A percentile compares a stretch with the other conserved stretches of the same genome.
Evolutionary conservation across 306 rosid genomes (phyloP).

Genomic region (Potentilla sterilis): DNA sequence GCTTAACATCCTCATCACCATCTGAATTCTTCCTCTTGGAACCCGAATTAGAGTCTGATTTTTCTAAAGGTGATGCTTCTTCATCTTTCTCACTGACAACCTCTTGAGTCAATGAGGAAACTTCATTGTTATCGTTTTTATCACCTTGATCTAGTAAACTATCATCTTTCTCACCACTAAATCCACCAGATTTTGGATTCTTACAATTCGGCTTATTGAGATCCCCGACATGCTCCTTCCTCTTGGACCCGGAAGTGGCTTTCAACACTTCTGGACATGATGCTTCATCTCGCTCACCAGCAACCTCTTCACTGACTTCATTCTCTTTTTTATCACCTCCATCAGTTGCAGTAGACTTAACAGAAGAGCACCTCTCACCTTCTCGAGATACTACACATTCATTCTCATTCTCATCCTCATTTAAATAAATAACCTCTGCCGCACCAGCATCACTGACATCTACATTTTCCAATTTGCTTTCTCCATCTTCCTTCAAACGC

Average conservation of each 20-base stretch:
- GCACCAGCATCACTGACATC: conserved; percentile 40
- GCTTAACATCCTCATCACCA: conserved; percentile 19
- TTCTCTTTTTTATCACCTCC: conserved; percentile 37
- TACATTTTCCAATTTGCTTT: conserved; percentile 36
- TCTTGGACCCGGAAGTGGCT: not conserved
- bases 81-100: conserved; percentile 47
- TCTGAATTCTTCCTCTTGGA: conserved; percentile 53
- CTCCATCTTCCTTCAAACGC: conserved; percentile 46
- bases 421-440: not conserved
- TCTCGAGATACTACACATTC: conserved; percentile 38
- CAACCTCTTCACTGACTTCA: conserved; percentile 14
- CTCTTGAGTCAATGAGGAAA: conserved; percentile 31
- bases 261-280: not conserved
- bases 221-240: not conserved
- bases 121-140: not conserved
- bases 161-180: not conserved
- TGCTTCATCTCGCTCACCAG: not conserved
- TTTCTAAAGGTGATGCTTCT: conserved; percentile 42
- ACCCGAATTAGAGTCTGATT: conserved; percentile 38
- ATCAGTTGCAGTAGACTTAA: conserved; percentile 27
- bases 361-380: conserved; percentile 40
- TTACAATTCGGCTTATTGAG: conserved; percentile 7
- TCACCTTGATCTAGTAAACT: not conserved
- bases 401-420: conserved; percentile 35
- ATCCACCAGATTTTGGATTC: not conserved